phyloP scores from a whole-genome alignment of 306 rosid species.

The Mucuna pruriens region DNA sequence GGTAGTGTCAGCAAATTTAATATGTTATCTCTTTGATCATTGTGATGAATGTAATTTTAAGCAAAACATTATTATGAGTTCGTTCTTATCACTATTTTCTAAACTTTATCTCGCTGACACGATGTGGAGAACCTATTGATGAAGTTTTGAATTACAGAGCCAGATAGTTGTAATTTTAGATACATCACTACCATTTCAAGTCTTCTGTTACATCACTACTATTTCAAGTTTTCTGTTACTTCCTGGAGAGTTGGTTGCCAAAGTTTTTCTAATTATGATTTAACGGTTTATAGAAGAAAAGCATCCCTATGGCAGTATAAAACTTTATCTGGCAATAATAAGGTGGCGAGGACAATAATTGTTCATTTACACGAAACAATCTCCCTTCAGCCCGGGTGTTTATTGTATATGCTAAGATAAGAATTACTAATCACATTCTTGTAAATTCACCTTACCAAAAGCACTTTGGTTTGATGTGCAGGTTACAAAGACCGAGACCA shows the following conservation, averaged over 20 bases:
- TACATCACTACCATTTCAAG: neutral
- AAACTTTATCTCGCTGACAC: neutral
- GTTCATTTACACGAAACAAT: conserved; percentile 43
- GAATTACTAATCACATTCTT: conserved; percentile 30
- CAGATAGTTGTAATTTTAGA: conserved; percentile 12
- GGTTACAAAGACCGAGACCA: conserved; percentile 84
- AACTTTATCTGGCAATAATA: conserved; percentile 37
- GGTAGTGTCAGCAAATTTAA: conserved; percentile 9
- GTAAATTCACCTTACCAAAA: conserved; percentile 33
- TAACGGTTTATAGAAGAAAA: conserved; percentile 27
- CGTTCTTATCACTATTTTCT: neutral
- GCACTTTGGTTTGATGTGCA: conserved; percentile 53
- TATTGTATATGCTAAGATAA: conserved; percentile 30
- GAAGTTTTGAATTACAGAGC: neutral
- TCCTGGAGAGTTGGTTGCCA: conserved; percentile 21
- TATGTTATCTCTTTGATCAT: neutral
- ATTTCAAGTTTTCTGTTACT: neutral
- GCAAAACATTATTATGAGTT: neutral
- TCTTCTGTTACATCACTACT: neutral
- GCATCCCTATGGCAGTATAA: conserved; percentile 24
- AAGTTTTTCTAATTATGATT: conserved; percentile 14
- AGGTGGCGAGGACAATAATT: conserved; percentile 41
- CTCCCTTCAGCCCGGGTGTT: conserved; percentile 24
- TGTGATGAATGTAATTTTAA: neutral
- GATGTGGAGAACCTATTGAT: neutral